Evolutionary conservation across 345 rosid genomes (phyloP).

Genomic region (Populus nigra): DNA sequence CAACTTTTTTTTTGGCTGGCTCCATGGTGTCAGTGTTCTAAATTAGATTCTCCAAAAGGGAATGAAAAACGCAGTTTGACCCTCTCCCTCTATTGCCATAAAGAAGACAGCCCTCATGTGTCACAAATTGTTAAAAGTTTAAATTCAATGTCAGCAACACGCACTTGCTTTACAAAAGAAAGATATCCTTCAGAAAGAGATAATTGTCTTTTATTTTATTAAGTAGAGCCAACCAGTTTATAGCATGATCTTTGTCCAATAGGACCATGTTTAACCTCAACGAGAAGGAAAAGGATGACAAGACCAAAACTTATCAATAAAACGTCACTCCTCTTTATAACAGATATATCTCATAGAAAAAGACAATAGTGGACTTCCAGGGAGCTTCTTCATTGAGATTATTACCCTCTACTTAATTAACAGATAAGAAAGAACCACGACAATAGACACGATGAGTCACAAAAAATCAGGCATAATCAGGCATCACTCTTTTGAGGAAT

Average conservation of each 20-base stretch:
- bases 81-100: background rate
- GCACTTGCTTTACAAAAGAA: slow-evolving; percentile 1
- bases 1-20: background rate
- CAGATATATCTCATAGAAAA: background rate
- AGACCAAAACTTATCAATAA: background rate
- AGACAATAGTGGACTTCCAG: slow-evolving; percentile 13
- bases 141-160: slow-evolving; percentile 12
- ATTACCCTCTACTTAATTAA: background rate
- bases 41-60: background rate
- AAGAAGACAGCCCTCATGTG: background rate
- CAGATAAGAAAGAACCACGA: slow-evolving; percentile 20
- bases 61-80: background rate
- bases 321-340: background rate
- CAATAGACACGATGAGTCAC: background rate
- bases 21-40: background rate
- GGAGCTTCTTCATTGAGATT: slow-evolving; percentile 29
- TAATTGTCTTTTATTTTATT: slow-evolving; percentile 6
- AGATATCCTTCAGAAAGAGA: slow-evolving; percentile 14
- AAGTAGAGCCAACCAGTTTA: background rate
- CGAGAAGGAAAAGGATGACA: too few relatives aligned
- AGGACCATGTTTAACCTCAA: background rate
- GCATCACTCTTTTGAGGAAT: slow-evolving; percentile 76
- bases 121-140: background rate
- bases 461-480: slow-evolving; percentile 50
- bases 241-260: background rate